Evolutionary conservation across 1,139 yeast species (phyloP), one percentile per base, ranked within the genome.

Genomic region (Yamadazyma sp.): DNA sequence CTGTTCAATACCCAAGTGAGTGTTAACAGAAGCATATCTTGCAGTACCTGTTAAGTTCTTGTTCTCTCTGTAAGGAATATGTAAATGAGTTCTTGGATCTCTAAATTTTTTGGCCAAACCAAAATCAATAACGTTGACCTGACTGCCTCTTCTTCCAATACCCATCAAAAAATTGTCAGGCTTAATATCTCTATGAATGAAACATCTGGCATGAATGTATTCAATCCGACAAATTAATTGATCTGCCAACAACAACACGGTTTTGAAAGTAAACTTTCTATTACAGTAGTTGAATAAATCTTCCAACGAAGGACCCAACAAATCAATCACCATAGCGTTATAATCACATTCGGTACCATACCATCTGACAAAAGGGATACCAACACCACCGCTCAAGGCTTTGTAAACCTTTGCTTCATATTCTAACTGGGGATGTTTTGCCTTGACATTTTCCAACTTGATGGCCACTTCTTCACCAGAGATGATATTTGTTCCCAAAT

Each of bases 111-210:
- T 92, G 43, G 98, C 98, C 63, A 89, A 80, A 24, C 98, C 98
- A 62, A 92, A 92, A 69, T 92, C 98, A 62, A 92, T 90, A 34
- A 92, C 92, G 62, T 92, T 89, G 44, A 92, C 96, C 62, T 88
- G 97, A 40, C 90, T 83, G 17, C 97, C 97, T 52, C 96, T 81
- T 56, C 95, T 80, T 35, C 97, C 97, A 43, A 89, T 87, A 16
- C 98, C 98, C 94, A 92, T 90, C 53, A 92, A 73, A 57, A 92
- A 92, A 66, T 92, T 92, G 61, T 92, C 98, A 3, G 98, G 98
- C 61, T 92, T 92, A 62, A 92, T 86, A 59, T 82, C 89, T 52
- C 94, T 70, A 58, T 92, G 97, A 56, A 92, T 89, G 61, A 92
- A 92, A 43, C 95, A 86, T 56, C 96, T 77, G 29, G 97, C 97